Conservation (phyloP, 1,284 basidiomycete genomes). For the Leccinum subrobustum region DNA sequence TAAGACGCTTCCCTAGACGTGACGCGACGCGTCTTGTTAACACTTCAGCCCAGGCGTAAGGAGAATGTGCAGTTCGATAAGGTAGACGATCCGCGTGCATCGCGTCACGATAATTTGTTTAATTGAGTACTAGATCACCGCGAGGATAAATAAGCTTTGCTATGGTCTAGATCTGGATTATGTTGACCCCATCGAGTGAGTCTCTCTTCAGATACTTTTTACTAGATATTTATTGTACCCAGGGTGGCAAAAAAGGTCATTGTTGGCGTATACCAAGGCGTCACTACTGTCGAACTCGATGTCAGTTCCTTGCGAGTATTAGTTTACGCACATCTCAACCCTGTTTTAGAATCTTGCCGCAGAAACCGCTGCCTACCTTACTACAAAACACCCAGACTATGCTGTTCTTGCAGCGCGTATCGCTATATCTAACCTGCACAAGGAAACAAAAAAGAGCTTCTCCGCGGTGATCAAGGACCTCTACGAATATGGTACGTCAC, state of each 20-base stretch:
- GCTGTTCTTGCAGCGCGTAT: conserved; percentile 98
- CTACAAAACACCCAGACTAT: conserved; percentile 97
- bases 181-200: conserved; percentile 92
- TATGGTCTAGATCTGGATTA: conserved; percentile 95
- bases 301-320: conserved; percentile 44
- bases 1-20: conserved; percentile 41
- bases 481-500: conserved; percentile 78
- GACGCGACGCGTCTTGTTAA: conserved; percentile 29
- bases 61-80: conserved; percentile 89
- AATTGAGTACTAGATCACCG: conserved; percentile 65
- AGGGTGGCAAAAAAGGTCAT: conserved; percentile 95
- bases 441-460: conserved; percentile 98
- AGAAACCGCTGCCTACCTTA: conserved; percentile 97
- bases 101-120: conserved; percentile 9
- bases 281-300: conserved; percentile 97
- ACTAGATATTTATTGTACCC: conserved; percentile 9
- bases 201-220: conserved; percentile 5
- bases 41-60: conserved; percentile 56
- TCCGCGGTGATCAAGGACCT: conserved; percentile 90
- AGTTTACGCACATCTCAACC: conserved; percentile 11
- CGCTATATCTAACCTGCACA: conserved; percentile 98
- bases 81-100: conserved; percentile 39
- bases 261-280: conserved; percentile 91
- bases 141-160: conserved; percentile 92
- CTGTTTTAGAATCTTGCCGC: conserved; percentile 81